These are phyloP conservation scores for Aspergillus candidus DNA, from an alignment of 2,329 filamentous ascomycete genomes.

Conservation along the genomic window DNA sequence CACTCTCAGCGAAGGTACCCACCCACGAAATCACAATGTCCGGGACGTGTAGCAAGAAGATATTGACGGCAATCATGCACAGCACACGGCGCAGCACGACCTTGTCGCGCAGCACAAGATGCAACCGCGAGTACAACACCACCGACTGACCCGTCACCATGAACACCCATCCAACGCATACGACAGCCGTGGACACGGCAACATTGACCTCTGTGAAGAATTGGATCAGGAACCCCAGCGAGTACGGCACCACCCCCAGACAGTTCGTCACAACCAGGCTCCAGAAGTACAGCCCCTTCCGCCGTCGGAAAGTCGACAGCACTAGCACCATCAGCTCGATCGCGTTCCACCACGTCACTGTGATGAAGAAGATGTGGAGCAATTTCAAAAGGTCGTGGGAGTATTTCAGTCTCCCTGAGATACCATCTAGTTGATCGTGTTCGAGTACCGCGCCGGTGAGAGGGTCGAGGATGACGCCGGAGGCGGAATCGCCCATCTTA, in stretches of 20 bases:
- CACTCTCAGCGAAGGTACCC: conserved; percentile 20
- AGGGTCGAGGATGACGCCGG: too few relatives aligned
- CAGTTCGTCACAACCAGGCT: conserved; percentile 31
- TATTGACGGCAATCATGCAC: conserved; percentile 53
- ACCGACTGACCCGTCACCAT: conserved; percentile 59
- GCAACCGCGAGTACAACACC: conserved; percentile 58
- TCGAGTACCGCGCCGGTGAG: too few relatives aligned
- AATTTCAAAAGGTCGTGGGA: conserved; percentile 18
- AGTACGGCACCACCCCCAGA: conserved; percentile 33
- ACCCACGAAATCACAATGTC: conserved; percentile 52
- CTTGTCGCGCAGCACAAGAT: conserved; percentile 51
- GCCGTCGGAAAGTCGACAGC: conserved; percentile 35
- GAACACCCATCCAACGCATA: conserved; percentile 52
- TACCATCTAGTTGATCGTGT: conserved; percentile 24
- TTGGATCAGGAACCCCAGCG: conserved; percentile 40
- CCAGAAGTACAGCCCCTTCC: conserved; percentile 41
- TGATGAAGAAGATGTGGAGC: conserved; percentile 27
- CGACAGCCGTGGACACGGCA: conserved; percentile 35
- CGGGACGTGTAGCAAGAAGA: conserved; percentile 48
- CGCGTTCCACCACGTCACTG: conserved; percentile 46
- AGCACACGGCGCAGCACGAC: conserved; percentile 46
- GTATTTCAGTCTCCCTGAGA: conserved; percentile 24
- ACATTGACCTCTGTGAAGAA: conserved; percentile 29
- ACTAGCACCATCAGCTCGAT: conserved; percentile 37
- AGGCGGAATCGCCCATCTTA: too few relatives aligned